A percentile compares a stretch with the other conserved stretches of the same genome.
These are phyloP conservation scores for Ilyonectria sp. DNA, from an alignment of 2,329 filamentous ascomycete genomes.

Conservation along the genomic window DNA sequence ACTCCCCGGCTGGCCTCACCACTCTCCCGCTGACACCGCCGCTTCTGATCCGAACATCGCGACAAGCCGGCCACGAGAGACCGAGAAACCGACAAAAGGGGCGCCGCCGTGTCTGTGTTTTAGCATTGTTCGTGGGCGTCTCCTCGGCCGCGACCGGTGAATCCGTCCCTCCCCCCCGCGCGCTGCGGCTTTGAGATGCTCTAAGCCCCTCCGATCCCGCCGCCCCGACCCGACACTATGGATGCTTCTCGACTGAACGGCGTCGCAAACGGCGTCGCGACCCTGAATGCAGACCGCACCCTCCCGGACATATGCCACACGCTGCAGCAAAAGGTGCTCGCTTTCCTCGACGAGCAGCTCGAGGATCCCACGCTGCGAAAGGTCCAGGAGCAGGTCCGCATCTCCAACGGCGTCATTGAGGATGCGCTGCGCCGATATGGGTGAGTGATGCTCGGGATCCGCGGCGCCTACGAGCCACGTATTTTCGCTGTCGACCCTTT, in stretches of 20 bases:
- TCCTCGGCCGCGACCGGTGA: neutral
- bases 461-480: neutral
- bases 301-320: conserved; percentile 63
- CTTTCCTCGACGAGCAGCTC: conserved; percentile 75
- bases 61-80: neutral
- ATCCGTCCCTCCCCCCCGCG: neutral
- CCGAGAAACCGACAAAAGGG: neutral
- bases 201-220: conserved; percentile 6
- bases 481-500: neutral
- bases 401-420: conserved; percentile 80
- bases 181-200: neutral
- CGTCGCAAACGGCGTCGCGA: conserved; percentile 34
- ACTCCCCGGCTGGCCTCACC: neutral
- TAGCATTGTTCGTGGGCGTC: neutral
- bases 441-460: conserved; percentile 58
- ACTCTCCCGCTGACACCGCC: neutral
- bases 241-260: conserved; percentile 21
- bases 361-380: conserved; percentile 70
- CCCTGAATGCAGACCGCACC: conserved; percentile 32
- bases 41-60: neutral
- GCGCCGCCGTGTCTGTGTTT: neutral
- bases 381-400: conserved; percentile 82
- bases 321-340: conserved; percentile 72
- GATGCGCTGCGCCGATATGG: conserved; percentile 83
- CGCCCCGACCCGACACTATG: conserved; percentile 13